These are phyloP conservation scores for Talaromyces sp. DNA, from an alignment of 2,329 filamentous ascomycete genomes.

Conservation along the genomic window DNA sequence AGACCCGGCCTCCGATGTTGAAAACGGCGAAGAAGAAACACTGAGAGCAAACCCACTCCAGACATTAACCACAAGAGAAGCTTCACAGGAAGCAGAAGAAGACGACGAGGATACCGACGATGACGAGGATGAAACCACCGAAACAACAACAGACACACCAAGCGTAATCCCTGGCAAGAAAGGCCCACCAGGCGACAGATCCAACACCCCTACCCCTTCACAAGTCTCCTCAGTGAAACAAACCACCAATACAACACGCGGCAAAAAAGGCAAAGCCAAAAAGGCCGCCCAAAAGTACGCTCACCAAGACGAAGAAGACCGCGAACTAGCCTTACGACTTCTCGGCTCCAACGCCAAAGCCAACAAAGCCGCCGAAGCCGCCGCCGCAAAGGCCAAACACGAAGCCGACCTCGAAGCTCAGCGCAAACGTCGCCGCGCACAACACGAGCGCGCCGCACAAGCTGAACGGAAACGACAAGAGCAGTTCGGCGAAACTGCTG, in stretches of 20 bases:
- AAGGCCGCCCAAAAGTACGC: slow-evolving; percentile 87
- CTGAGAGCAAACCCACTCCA: slow-evolving; percentile 10
- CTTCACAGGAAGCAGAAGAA: slow-evolving; percentile 7
- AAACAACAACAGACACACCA: slow-evolving; percentile 1
- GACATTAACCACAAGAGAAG: slow-evolving; percentile 13
- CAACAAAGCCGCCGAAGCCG: slow-evolving; percentile 59
- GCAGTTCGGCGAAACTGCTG: slow-evolving; percentile 63
- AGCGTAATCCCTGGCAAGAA: not conserved
- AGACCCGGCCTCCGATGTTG: slow-evolving; percentile 4
- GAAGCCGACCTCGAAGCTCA: slow-evolving; percentile 69
- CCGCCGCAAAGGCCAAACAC: slow-evolving; percentile 57
- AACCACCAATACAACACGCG: slow-evolving; percentile 42
- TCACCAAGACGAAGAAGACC: slow-evolving; percentile 91
- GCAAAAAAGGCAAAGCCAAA: slow-evolving; percentile 77
- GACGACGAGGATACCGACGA: slow-evolving; percentile 25
- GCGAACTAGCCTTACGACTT: slow-evolving; percentile 73
- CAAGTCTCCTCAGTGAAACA: slow-evolving; percentile 12
- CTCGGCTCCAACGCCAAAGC: slow-evolving; percentile 63
- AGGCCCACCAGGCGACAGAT: not conserved
- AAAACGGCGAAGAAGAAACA: slow-evolving; percentile 8
- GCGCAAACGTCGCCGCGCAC: slow-evolving; percentile 69
- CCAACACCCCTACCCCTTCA: slow-evolving; percentile 1
- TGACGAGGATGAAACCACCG: not conserved
- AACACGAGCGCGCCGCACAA: slow-evolving; percentile 72
- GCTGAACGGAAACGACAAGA: slow-evolving; percentile 60